phyloP scores from a whole-genome alignment of 805 yeast genomes.

The Monosporozyma aerobia region DNA sequence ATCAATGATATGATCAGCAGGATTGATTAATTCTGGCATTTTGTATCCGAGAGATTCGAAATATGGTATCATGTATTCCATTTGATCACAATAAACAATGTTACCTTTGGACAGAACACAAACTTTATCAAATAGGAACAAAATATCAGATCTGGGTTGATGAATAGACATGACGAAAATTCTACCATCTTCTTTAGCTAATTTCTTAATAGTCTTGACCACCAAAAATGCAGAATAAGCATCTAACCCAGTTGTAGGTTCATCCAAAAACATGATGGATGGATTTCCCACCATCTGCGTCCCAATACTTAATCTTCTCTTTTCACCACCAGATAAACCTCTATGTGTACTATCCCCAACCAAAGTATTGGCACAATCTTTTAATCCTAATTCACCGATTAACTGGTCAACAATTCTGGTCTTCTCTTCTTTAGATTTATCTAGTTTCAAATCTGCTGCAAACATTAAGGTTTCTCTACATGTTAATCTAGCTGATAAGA shows the following conservation, averaged over 20 bases:
- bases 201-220: slow-evolving; percentile 48
- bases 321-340: slow-evolving; percentile 80
- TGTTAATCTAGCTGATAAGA: slow-evolving; percentile 60
- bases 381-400: slow-evolving; percentile 54
- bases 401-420: slow-evolving; percentile 46
- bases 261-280: slow-evolving; percentile 67
- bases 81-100: slow-evolving; percentile 40
- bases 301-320: slow-evolving; percentile 66
- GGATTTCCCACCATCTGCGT: slow-evolving; percentile 72
- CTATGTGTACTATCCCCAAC: slow-evolving; percentile 48
- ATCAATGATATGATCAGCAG: slow-evolving; percentile 54
- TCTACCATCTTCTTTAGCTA: slow-evolving; percentile 50
- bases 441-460: slow-evolving; percentile 65
- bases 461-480: slow-evolving; percentile 59
- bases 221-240: slow-evolving; percentile 64
- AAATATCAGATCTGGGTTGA: slow-evolving; percentile 75
- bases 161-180: slow-evolving; percentile 72
- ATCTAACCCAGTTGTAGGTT: slow-evolving; percentile 84
- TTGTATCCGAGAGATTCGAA: slow-evolving; percentile 39
- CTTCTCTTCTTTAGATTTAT: slow-evolving; percentile 38
- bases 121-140: slow-evolving; percentile 56
- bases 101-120: slow-evolving; percentile 63
- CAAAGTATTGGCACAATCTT: slow-evolving; percentile 49
- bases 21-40: slow-evolving; percentile 43
- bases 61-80: slow-evolving; percentile 36